phyloP scores from a whole-genome alignment of 768 basidiomycete genomes.

The Termitomyces sp. region DNA sequence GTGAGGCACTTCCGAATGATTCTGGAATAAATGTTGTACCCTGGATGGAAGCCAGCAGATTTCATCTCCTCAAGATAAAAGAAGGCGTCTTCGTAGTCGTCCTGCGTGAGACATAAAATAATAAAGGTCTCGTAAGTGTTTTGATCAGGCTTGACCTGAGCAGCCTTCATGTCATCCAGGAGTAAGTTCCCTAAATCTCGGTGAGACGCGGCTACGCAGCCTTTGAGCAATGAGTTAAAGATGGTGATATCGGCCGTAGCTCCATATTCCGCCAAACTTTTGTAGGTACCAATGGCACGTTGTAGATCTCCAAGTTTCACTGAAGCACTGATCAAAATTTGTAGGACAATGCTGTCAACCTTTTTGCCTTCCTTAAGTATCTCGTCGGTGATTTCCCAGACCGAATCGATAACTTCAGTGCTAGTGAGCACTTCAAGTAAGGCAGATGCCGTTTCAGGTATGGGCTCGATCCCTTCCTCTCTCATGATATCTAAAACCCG shows the following conservation, averaged over 20 bases:
- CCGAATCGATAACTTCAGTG: conserved; percentile 51
- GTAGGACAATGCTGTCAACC: conserved; percentile 56
- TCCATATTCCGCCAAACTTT: conserved; percentile 48
- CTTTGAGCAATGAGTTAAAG: conserved; percentile 64
- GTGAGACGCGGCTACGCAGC: conserved; percentile 53
- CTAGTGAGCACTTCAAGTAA: conserved; percentile 38
- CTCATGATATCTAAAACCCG: conserved; percentile 56
- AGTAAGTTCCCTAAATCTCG: conserved; percentile 64
- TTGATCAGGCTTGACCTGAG: conserved; percentile 46
- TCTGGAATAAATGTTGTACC: conserved; percentile 47
- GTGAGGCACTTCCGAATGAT: conserved; percentile 54
- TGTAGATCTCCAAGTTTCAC: conserved; percentile 59
- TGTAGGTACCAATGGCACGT: conserved; percentile 75
- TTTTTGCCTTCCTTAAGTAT: conserved; percentile 45
- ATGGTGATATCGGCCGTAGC: conserved; percentile 56
- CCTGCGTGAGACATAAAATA: conserved; percentile 61
- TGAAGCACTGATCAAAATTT: conserved; percentile 62
- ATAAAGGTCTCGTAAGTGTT: conserved; percentile 67
- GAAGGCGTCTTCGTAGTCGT: conserved; percentile 81
- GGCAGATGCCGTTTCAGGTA: conserved; percentile 46
- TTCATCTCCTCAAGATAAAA: conserved; percentile 90
- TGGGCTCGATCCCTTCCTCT: conserved; percentile 41
- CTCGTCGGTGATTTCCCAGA: conserved; percentile 60
- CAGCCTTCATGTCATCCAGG: conserved; percentile 58
- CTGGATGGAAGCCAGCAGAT: conserved; percentile 47